Percentiles rank a stretch among this genome's conserved stretches.
Conservation (phyloP, 2,329 filamentous ascomycete species). For the Beauveria scarabaeidicola region DNA sequence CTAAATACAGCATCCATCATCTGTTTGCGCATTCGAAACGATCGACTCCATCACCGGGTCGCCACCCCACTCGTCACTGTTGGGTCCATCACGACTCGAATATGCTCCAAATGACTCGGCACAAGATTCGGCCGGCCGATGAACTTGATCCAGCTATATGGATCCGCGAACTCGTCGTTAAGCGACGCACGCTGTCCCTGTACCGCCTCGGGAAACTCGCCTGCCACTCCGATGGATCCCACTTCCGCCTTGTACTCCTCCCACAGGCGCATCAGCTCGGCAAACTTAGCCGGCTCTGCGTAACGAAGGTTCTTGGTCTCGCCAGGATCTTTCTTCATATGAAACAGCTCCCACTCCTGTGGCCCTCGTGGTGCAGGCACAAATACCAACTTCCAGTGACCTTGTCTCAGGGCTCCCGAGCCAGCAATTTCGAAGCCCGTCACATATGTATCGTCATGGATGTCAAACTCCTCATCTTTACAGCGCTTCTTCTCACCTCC, state of each 20-base stretch:
- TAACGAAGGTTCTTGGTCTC: slow-evolving; percentile 21
- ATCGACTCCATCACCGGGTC: background rate
- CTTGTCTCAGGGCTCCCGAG: slow-evolving; percentile 26
- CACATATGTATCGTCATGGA: slow-evolving; percentile 30
- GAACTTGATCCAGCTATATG: slow-evolving; percentile 10
- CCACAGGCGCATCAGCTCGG: slow-evolving; percentile 21
- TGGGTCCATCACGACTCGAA: slow-evolving; percentile 6
- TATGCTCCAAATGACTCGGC: slow-evolving; percentile 2
- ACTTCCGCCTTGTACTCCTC: slow-evolving; percentile 25
- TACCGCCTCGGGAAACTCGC: slow-evolving; percentile 10
- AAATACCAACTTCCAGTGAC: slow-evolving; percentile 26
- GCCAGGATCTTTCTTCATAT: slow-evolving; percentile 21
- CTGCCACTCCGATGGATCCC: slow-evolving; percentile 8
- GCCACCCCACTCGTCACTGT: background rate
- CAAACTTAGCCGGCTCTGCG: slow-evolving; percentile 18
- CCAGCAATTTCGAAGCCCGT: slow-evolving; percentile 17
- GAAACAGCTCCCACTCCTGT: slow-evolving; percentile 23
- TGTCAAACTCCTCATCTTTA: slow-evolving; percentile 14
- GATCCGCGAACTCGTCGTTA: slow-evolving; percentile 8
- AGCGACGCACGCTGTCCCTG: slow-evolving; percentile 5
- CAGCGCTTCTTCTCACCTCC: background rate
- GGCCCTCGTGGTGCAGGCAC: slow-evolving; percentile 20
- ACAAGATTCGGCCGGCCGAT: slow-evolving; percentile 5
- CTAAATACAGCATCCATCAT: background rate
- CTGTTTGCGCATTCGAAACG: no score